A percentile compares a stretch with the other conserved stretches of the same genome.
These are phyloP conservation scores for Cyberlindnera japonica DNA, from an alignment of 805 yeast genomes.

Conservation along the genomic window DNA sequence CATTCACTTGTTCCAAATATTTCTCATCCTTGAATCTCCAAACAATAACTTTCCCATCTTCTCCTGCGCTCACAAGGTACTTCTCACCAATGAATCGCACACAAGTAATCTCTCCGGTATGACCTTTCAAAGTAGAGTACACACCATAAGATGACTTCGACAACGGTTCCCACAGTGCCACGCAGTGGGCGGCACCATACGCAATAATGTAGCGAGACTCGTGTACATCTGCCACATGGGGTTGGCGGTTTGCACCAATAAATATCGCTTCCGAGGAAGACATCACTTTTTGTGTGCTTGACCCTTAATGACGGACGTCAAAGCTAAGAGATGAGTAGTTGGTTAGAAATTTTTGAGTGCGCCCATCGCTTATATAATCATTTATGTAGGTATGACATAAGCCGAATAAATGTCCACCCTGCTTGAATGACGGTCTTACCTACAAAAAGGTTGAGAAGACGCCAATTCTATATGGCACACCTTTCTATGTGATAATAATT, in stretches of 20 bases:
- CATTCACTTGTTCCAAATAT: constrained; percentile 24
- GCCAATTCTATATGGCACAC: constrained; percentile 20
- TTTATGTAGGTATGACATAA: too few species aligned
- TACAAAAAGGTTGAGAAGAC: too few species aligned
- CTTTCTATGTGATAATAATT: constrained; percentile 4
- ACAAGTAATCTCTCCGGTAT: constrained; percentile 59
- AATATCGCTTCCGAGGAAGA: constrained; percentile 49
- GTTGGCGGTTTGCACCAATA: constrained; percentile 69
- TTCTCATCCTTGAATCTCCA: constrained; percentile 43
- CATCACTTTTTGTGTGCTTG: too few species aligned
- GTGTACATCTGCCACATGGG: constrained; percentile 54
- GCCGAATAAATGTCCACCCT: too few species aligned
- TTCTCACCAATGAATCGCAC: constrained; percentile 52
- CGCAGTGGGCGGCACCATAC: constrained; percentile 62
- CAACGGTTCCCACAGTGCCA: constrained; percentile 70
- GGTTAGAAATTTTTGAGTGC: background rate
- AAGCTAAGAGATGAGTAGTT: too few species aligned
- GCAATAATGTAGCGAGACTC: constrained; percentile 44
- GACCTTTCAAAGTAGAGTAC: constrained; percentile 54
- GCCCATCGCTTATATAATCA: background rate
- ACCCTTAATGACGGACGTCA: too few species aligned
- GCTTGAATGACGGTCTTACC: too few species aligned
- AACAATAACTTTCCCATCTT: constrained; percentile 57
- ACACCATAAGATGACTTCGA: constrained; percentile 43
- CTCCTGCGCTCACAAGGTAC: constrained; percentile 57